These are phyloP conservation scores for Hirschfeldia incana DNA, from an alignment of 345 rosid genomes.

Conservation along the genomic window DNA sequence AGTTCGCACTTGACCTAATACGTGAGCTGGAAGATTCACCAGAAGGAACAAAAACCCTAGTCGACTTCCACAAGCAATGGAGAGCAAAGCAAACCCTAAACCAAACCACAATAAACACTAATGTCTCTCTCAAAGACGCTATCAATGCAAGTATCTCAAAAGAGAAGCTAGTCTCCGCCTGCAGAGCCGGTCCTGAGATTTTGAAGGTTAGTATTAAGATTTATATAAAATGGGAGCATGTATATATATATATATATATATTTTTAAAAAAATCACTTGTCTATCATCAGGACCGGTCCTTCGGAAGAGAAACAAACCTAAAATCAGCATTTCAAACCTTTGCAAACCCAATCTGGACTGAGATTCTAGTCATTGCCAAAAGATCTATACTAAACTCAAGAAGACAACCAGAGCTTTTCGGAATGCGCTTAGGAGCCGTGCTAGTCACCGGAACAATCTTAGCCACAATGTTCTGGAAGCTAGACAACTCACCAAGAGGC, in stretches of 20 bases:
- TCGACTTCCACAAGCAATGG: slow-evolving; percentile 78
- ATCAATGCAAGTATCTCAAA: slow-evolving; percentile 66
- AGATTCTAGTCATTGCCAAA: slow-evolving; percentile 66
- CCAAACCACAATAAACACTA: slow-evolving; percentile 25
- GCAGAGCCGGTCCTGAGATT: not conserved
- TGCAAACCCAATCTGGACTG: slow-evolving; percentile 81
- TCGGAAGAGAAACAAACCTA: slow-evolving; percentile 43
- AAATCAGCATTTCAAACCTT: slow-evolving; percentile 63
- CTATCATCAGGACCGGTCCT: not conserved
- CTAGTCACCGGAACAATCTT: slow-evolving; percentile 73
- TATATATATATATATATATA: too few relatives aligned
- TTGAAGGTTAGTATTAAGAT: not conserved
- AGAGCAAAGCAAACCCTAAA: slow-evolving; percentile 28
- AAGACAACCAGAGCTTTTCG: slow-evolving; percentile 83
- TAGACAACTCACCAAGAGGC: slow-evolving; percentile 82
- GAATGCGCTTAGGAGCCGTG: slow-evolving; percentile 73
- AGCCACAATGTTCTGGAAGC: slow-evolving; percentile 79
- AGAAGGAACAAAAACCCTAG: slow-evolving; percentile 60
- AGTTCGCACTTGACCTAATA: slow-evolving; percentile 81
- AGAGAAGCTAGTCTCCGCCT: slow-evolving; percentile 70
- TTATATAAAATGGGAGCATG: too few relatives aligned
- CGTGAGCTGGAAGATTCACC: slow-evolving; percentile 79
- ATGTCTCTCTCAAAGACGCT: slow-evolving; percentile 71
- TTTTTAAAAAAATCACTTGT: not conserved
- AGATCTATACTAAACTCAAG: slow-evolving; percentile 65